Conservation (phyloP, 2,329 filamentous ascomycete species). For the Xylaria polymorpha region DNA sequence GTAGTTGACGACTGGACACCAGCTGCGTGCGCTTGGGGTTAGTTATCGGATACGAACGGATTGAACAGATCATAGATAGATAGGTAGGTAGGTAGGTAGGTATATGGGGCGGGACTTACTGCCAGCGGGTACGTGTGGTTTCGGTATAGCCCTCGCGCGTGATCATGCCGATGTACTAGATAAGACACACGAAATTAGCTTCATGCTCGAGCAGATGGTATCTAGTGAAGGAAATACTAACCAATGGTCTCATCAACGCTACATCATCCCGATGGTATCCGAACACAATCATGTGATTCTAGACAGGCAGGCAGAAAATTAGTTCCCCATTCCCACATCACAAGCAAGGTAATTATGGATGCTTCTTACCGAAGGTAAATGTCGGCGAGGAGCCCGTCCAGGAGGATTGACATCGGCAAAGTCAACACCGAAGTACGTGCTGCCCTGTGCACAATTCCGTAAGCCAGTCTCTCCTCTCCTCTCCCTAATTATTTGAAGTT, state of each 20-base stretch:
- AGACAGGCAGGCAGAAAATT: no score
- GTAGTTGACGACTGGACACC: conserved; percentile 28
- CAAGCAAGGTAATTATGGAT: background rate
- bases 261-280: conserved; percentile 13
- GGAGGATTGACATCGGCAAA: conserved; percentile 4
- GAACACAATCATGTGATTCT: conserved; percentile 19
- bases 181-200: background rate
- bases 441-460: background rate
- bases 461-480: background rate
- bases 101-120: conserved; percentile 3
- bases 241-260: conserved; percentile 6
- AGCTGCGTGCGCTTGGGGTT: background rate
- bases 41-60: background rate
- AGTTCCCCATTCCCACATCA: background rate
- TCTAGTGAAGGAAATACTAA: background rate
- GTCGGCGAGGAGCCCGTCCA: background rate
- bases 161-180: conserved; percentile 23
- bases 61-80: background rate
- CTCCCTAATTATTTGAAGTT: no score
- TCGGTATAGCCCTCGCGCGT: conserved; percentile 8
- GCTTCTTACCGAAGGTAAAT: conserved; percentile 14
- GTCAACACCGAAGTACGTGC: conserved; percentile 15
- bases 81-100: background rate
- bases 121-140: conserved; percentile 17
- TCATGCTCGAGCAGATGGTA: background rate